These are phyloP conservation scores for Zoysia matrella DNA, from an alignment of 202 grass and related monocot genomes.

Conservation along the genomic window DNA sequence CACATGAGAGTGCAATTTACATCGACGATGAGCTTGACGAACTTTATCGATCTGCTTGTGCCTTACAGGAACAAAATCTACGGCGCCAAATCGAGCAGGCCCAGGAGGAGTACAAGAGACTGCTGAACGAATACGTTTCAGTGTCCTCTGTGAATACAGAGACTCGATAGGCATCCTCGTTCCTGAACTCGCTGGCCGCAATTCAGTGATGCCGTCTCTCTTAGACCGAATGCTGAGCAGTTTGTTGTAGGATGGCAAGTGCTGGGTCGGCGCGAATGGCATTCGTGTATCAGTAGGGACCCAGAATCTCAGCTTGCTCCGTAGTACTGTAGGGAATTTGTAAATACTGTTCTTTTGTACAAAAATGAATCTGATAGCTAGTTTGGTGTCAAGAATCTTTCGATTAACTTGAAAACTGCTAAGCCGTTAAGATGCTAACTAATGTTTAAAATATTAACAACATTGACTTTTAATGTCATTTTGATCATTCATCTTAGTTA, in stretches of 20 bases:
- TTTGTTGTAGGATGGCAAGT: neutral
- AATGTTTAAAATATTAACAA: too few relatives aligned
- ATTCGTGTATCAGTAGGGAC: too few relatives aligned
- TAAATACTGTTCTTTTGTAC: too few relatives aligned
- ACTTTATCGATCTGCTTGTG: neutral
- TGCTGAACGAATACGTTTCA: constrained; percentile 42
- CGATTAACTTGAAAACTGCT: too few relatives aligned
- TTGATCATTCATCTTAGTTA: neutral
- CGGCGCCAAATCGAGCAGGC: constrained; percentile 26
- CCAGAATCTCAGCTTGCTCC: too few relatives aligned
- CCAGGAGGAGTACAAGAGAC: constrained; percentile 25
- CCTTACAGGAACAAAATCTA: constrained; percentile 32
- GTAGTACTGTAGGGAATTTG: too few relatives aligned
- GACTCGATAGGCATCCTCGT: neutral
- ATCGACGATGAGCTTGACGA: neutral
- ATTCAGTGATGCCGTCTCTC: neutral
- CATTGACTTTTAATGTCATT: too few relatives aligned
- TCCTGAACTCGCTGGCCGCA: neutral
- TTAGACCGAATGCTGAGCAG: neutral
- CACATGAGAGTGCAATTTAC: neutral
- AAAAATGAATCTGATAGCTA: too few relatives aligned
- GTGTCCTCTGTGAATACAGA: neutral
- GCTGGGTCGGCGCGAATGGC: too few relatives aligned
- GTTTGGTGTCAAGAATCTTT: too few relatives aligned
- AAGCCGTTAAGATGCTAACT: too few relatives aligned